phyloP scores from a whole-genome alignment of 2,329 filamentous ascomycete species.

The Dactylonectria macrodidyma region DNA sequence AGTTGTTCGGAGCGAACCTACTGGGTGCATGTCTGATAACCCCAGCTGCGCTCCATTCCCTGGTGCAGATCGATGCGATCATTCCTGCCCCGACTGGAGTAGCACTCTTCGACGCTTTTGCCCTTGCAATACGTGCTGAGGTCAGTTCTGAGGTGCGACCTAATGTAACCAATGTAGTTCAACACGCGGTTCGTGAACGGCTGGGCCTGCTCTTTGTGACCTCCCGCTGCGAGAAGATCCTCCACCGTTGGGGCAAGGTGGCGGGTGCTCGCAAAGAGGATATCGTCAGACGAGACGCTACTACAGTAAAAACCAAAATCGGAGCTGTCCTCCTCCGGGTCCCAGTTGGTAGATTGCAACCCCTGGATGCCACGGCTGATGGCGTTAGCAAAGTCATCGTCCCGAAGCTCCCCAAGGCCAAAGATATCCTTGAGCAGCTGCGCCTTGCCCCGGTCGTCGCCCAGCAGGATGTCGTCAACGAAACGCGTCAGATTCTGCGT shows the following conservation, averaged over 20 bases:
- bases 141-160: conserved; percentile 51
- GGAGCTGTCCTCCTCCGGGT: conserved; percentile 60
- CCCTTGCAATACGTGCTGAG: conserved; percentile 42
- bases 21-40: conserved; percentile 70
- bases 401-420: conserved; percentile 60
- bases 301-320: conserved; percentile 64
- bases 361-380: conserved; percentile 59
- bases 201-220: conserved; percentile 56
- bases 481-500: conserved; percentile 71
- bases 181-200: conserved; percentile 60
- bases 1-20: conserved; percentile 46
- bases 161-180: conserved; percentile 66
- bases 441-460: conserved; percentile 58
- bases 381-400: conserved; percentile 64
- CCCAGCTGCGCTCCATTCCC: conserved; percentile 59
- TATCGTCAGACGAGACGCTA: conserved; percentile 58
- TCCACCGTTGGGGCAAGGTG: conserved; percentile 53
- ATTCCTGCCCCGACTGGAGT: conserved; percentile 44
- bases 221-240: conserved; percentile 58
- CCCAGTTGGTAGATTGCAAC: conserved; percentile 69
- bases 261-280: conserved; percentile 60
- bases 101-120: conserved; percentile 49
- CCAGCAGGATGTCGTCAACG: conserved; percentile 66
- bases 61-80: conserved; percentile 43
- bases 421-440: conserved; percentile 63